phyloP scores from a whole-genome alignment of 2,329 filamentous ascomycete genomes.

The Ophiostoma pallidulum region DNA sequence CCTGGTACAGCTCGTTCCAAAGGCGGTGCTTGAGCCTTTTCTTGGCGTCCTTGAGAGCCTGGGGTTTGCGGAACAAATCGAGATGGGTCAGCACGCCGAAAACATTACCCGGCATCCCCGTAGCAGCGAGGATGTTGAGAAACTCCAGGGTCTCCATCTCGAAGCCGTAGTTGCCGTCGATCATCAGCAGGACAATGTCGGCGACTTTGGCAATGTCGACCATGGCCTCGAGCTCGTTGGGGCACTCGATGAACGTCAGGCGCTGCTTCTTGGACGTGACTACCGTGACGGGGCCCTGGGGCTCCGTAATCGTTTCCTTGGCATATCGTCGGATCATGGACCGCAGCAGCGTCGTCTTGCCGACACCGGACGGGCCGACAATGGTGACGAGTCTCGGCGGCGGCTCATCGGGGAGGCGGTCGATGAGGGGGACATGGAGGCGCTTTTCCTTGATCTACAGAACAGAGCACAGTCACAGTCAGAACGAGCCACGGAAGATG shows the following conservation, averaged over 20 bases:
- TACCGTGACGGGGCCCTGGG: conserved; percentile 85
- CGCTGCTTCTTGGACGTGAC: conserved; percentile 94
- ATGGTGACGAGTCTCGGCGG: conserved; percentile 89
- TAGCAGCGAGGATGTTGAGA: conserved; percentile 82
- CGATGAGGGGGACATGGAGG: conserved; percentile 91
- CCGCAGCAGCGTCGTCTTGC: conserved; percentile 40
- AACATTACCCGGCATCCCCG: conserved; percentile 96
- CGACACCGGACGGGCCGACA: conserved; percentile 64
- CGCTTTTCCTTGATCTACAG: conserved; percentile 83
- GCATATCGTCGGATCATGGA: conserved; percentile 89
- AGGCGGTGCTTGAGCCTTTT: conserved; percentile 92
- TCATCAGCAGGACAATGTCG: conserved; percentile 95
- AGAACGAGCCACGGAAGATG: not conserved
- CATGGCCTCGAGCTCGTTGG: conserved; percentile 94
- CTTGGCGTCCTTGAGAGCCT: conserved; percentile 84
- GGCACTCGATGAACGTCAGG: conserved; percentile 91
- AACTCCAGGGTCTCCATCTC: conserved; percentile 99
- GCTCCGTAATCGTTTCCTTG: conserved; percentile 86
- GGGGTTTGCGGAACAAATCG: conserved; percentile 89
- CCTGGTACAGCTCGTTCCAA: conserved; percentile 95
- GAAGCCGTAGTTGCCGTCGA: conserved; percentile 96
- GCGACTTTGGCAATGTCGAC: conserved; percentile 96
- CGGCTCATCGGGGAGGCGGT: conserved; percentile 89
- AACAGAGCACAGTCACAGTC: not conserved
- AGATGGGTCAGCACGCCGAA: conserved; percentile 95